Evolutionary conservation across 2,329 filamentous ascomycete species (phyloP).

Genomic region (Fusarium luffae): DNA sequence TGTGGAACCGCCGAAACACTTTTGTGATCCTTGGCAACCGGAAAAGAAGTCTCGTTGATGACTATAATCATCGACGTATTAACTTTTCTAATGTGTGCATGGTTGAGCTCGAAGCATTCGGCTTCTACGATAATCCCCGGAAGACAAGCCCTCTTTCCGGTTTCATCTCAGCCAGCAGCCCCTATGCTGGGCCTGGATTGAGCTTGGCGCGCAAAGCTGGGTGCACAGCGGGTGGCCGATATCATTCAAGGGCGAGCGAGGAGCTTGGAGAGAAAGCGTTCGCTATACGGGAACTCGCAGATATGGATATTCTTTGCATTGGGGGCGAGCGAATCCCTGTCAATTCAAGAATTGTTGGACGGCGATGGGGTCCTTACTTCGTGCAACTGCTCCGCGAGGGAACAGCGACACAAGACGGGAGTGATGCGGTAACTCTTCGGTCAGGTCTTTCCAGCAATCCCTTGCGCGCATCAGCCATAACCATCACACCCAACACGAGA

Average conservation of each 20-base stretch:
- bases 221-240: constrained; percentile 78
- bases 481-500: constrained; percentile 78
- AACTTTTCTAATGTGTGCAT: constrained; percentile 98
- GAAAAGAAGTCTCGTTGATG: constrained; percentile 92
- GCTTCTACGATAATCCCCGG: constrained; percentile 94
- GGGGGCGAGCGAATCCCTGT: constrained; percentile 92
- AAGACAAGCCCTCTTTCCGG: constrained; percentile 81
- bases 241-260: constrained; percentile 80
- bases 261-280: constrained; percentile 86
- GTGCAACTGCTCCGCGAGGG: constrained; percentile 90
- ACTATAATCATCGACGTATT: constrained; percentile 97
- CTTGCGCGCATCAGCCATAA: constrained; percentile 82
- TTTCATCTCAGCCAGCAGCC: constrained; percentile 85
- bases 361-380: constrained; percentile 96
- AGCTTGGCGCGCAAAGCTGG: constrained; percentile 70
- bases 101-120: constrained; percentile 96
- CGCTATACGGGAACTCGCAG: constrained; percentile 83
- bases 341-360: constrained; percentile 87
- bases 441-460: constrained; percentile 68
- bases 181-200: constrained; percentile 66
- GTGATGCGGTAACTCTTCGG: constrained; percentile 80
- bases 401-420: constrained; percentile 75
- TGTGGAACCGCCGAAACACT: constrained; percentile 93
- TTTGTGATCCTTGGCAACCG: constrained; percentile 96
- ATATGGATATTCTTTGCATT: constrained; percentile 96